phyloP scores from a whole-genome alignment of 2,329 filamentous ascomycete genomes.

The Chaetomium olivaceum region DNA sequence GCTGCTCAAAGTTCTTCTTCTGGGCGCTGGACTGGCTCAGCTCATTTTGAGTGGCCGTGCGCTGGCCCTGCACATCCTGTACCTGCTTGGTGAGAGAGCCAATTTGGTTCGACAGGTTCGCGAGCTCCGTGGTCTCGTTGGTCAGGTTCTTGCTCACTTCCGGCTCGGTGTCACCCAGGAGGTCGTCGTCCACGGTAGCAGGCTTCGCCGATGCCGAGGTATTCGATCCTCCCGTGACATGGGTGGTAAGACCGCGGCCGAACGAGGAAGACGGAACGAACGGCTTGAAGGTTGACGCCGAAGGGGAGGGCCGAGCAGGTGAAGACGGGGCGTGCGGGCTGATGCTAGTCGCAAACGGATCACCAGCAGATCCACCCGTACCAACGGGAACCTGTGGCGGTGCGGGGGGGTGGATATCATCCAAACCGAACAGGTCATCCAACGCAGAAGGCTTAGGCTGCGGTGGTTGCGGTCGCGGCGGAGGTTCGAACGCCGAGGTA shows the following conservation, averaged over 20 bases:
- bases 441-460: constrained; percentile 66
- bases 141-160: constrained; percentile 87
- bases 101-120: constrained; percentile 95
- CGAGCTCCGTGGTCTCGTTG: constrained; percentile 86
- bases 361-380: constrained; percentile 71
- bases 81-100: constrained; percentile 88
- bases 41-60: constrained; percentile 75
- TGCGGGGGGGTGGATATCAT: constrained; percentile 59
- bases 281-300: constrained; percentile 70
- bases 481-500: constrained; percentile 56
- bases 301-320: constrained; percentile 51
- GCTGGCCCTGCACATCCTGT: constrained; percentile 86
- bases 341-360: constrained; percentile 61
- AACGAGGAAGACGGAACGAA: constrained; percentile 93
- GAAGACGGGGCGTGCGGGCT: constrained; percentile 54
- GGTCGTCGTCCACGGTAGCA: constrained; percentile 63
- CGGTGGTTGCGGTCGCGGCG: constrained; percentile 45
- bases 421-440: constrained; percentile 91
- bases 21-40: constrained; percentile 78
- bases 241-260: constrained; percentile 76
- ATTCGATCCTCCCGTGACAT: constrained; percentile 67
- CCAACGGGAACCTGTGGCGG: constrained; percentile 62
- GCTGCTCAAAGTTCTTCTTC: constrained; percentile 89
- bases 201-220: constrained; percentile 46
- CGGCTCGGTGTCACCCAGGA: constrained; percentile 86